Evolutionary conservation across 2,329 filamentous ascomycete species (phyloP), one percentile per base, ranked within the genome.

Genomic region (Fonsecaea multimorphosa): DNA sequence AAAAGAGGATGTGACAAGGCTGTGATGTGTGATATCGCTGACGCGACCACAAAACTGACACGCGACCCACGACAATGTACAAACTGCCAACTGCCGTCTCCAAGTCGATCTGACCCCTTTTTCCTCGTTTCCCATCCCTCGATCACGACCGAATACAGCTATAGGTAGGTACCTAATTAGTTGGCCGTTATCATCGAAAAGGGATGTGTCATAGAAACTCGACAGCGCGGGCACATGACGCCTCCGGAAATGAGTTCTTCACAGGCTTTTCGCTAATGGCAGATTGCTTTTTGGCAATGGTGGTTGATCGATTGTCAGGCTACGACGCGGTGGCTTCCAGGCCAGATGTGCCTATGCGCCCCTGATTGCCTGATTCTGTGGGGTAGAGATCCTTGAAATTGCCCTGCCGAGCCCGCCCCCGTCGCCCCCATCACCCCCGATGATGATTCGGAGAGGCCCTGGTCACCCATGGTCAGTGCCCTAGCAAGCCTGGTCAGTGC

Each of bases 151-250:
- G 34, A 44, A 11, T 8, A 44, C 34, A 44, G 4, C 19, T 6
- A n/a, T n/a, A n/a, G n/a, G n/a, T n/a, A n/a, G n/a, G 29, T 4
- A 31, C 8, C 3, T 31, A 31, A 24, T 11, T 49, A 12, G 44
- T 24, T 5, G 19, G 11, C 44, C 19, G n/a, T 16, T 24, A 49
- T 24, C 22, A 27, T 49, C 22, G 38, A 24, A 49, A 49, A 49
- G 44, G n/a, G 44, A 49, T 49, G n/a, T 49, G 19, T 49, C 44
- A 49, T 22, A 12, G n/a, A 49, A 49, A 49, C 44, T 49, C 22
- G 44, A 24, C 44, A 24, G 38, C n/a, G 38, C 38, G 16, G 11
- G 38, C 2, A 49, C 5, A 49, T 2, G 44, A 27, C 44, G 8
- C 24, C 22, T n/a, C 16, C 3, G 44, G 44, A 49, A 49, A 49